phyloP scores from a whole-genome alignment of 164 flowering plant genomes.

The Liriodendron chinense region DNA sequence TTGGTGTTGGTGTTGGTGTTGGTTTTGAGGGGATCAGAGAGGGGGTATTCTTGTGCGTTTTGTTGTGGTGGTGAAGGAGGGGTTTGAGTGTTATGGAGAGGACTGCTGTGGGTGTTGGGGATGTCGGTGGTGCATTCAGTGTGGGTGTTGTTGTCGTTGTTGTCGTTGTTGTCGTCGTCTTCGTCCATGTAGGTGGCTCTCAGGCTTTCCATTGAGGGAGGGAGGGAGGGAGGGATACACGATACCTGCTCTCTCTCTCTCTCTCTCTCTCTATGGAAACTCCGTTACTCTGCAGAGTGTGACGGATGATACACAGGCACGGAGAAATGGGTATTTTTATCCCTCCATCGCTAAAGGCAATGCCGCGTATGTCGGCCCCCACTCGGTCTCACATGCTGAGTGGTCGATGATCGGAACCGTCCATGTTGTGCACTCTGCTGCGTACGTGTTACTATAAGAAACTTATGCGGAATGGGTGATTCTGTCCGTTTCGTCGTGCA shows the following conservation, averaged over 20 bases:
- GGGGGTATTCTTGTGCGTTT: neutral
- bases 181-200: conserved; percentile 45
- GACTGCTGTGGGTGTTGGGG: neutral
- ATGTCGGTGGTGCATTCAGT: neutral
- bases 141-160: neutral
- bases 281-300: too few species aligned
- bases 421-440: too few species aligned
- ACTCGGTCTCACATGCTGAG: too few species aligned
- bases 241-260: neutral
- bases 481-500: too few species aligned
- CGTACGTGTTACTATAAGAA: too few species aligned
- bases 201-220: conserved; percentile 42
- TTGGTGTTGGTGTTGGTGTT: neutral
- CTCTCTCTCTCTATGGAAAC: too few species aligned
- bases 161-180: conserved; percentile 36
- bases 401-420: too few species aligned
- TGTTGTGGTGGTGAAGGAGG: neutral
- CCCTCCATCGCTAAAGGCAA: too few species aligned
- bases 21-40: neutral
- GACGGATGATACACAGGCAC: too few species aligned
- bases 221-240: conserved; percentile 12
- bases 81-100: conserved; percentile 1
- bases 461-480: too few species aligned
- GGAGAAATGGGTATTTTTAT: too few species aligned
- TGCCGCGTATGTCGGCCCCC: too few species aligned